Percentiles rank a stretch among this genome's conserved stretches.
phyloP scores from a whole-genome alignment of 2,329 filamentous ascomycete genomes.

The Colletotrichum gloeosporioides region DNA sequence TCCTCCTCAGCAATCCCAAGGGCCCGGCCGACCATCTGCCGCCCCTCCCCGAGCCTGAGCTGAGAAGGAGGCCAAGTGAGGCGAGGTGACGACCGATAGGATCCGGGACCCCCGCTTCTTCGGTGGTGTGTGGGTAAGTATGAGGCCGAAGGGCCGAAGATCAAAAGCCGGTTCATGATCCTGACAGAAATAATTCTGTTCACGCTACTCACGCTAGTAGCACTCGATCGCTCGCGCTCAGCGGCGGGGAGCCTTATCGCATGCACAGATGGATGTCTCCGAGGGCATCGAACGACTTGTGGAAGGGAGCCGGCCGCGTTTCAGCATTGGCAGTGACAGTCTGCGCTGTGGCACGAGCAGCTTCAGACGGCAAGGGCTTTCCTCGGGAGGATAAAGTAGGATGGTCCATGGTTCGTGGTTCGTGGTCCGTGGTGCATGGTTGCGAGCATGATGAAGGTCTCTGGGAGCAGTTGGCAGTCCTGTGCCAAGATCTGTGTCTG shows the following conservation, averaged over 20 bases:
- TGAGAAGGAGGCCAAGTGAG: slow-evolving; percentile 5
- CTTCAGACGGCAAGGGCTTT: slow-evolving; percentile 18
- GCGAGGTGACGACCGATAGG: neutral
- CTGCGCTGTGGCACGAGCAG: slow-evolving; percentile 13
- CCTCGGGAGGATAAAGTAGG: slow-evolving; percentile 5
- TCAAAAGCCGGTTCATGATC: neutral
- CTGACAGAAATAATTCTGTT: slow-evolving; percentile 6
- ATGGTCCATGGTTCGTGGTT: neutral
- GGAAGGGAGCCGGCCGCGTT: slow-evolving; percentile 11
- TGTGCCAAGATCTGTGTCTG: neutral
- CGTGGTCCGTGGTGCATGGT: neutral
- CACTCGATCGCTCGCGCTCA: neutral
- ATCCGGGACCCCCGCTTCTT: neutral
- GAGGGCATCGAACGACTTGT: slow-evolving; percentile 9
- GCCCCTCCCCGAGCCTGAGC: neutral
- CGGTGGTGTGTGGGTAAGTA: neutral
- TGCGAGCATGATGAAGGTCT: neutral
- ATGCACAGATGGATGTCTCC: neutral
- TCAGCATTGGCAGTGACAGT: slow-evolving; percentile 13
- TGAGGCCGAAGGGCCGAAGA: slow-evolving; percentile 9
- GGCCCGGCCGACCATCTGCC: neutral
- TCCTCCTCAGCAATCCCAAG: neutral
- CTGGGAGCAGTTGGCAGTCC: neutral
- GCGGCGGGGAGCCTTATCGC: neutral
- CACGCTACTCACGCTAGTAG: neutral